Evolutionary conservation across 2,329 filamentous ascomycete species (phyloP), one percentile per base, ranked within the genome.

Genomic region (Acrocalymma vagum): DNA sequence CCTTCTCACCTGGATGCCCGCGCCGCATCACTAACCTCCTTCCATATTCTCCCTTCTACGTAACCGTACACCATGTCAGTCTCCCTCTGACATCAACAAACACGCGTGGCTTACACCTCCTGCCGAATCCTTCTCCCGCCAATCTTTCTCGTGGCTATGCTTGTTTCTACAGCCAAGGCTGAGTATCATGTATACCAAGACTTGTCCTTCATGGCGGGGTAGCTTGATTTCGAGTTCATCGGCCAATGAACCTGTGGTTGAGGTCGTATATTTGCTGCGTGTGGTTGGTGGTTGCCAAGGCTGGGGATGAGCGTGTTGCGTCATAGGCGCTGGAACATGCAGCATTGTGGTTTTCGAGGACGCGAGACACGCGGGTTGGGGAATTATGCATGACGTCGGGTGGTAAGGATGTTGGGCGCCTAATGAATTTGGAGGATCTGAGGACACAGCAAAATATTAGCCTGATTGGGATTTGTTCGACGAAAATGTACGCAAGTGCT

Each of bases 241-340:
- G 45, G 38, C 40, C 42, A 36, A 50, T 50, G 34, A 21, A 14
- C 14, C 16, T 40, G 15, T 27, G 39, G 15, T 25, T 18, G 16
- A 34, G 42, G 34, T 36, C 27, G 32, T 43, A 14, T 8, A 14
- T 44, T 46, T 34, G 18, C 38, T 31, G 30, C 38, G 37, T 54
- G 34, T 47, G 43, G 46, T 20, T 21, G 9, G 23, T 30, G 35
- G 44, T 30, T 28, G 53, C 51, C 49, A 54, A 59, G 51, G 21
- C 28, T 29, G 38, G 46, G 47, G 39, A 60, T 53, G 30, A 42
- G 37, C n/a, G 40, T 29, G 45, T 55, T 51, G 50, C 58, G 55
- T 59, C 58, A 53, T 53, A 29, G 43, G 51, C 39, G 41, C 46
- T 40, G 26, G 18, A 33, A 15, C 21, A 22, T 38, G 20, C 23